Evolutionary conservation across 441 rosid species (phyloP), one percentile per base, ranked within the genome.

Genomic region (Syzygium syzygioides): DNA sequence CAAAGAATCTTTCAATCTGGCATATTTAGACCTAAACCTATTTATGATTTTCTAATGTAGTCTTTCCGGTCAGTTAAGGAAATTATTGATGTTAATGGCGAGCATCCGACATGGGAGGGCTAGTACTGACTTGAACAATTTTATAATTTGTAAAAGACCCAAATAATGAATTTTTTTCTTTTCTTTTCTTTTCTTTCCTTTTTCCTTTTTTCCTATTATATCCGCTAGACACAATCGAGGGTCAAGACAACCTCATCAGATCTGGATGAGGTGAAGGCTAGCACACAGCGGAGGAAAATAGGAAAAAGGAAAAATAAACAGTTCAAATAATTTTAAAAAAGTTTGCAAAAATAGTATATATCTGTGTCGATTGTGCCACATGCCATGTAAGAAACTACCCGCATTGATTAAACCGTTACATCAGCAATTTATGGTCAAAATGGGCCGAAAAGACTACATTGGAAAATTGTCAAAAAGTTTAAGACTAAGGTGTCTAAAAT

Each of bases 311-410:
- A 10, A 57, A 25, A 34, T 17, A 68, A 19, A 34, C 11, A 4
- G 23, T 66, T 9, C 1, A 19, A 0, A 34, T 19, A 19, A 34
- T 68, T 13, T 13, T 4, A 0, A 7, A 7, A 62, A 6, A 26
- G 4, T 12, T 62, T 32, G 4, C 12, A 66, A 9, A 66, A 2
- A 34, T 19, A 34, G 13, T 71, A 0, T 1, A 34, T 2, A 3
- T 34, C 0, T 5, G 4, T 34, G 8, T 50, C 23, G 6, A 71
- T 1, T 6, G 1, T 19, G 5, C 26, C 79, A 18, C 0, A 0
- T 10, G 26, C 48, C 26, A 64, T 30, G 26, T 34, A 34, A 8
- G 15, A 71, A 45, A 45, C 12, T 2, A 34, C 4, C 6, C 4
- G 1, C 3, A 71, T 7, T 11, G 0, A 71, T 37, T 71, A 50